Evolutionary conservation across 208 protist species (phyloP).

Genomic region (Trypanosoma mega): DNA sequence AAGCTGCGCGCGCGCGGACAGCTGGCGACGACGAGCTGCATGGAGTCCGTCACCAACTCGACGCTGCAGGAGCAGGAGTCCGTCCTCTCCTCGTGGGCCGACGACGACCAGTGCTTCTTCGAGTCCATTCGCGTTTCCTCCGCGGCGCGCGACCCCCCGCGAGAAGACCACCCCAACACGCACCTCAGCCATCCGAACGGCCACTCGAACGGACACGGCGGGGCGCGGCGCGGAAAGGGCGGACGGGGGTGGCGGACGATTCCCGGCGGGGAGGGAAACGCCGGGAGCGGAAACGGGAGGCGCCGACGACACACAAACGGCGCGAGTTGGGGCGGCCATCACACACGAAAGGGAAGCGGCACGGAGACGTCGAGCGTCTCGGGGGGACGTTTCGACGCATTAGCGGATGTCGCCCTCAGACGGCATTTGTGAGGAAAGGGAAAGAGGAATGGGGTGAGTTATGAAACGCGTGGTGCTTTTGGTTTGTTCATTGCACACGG

Average conservation of each 20-base stretch:
- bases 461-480: too few species aligned
- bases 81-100: slow-evolving; percentile 41
- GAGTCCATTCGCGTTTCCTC: slow-evolving; percentile 25
- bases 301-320: not conserved
- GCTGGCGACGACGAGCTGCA: slow-evolving; percentile 8
- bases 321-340: too few species aligned
- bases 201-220: too few species aligned
- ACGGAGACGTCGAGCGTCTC: slow-evolving; percentile 10
- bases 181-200: too few species aligned
- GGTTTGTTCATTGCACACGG: too few species aligned
- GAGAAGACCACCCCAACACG: too few species aligned
- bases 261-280: not conserved
- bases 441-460: too few species aligned
- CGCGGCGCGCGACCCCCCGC: not conserved
- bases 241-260: not conserved
- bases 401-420: not conserved
- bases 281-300: not conserved
- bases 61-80: slow-evolving; percentile 37
- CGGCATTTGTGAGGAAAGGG: not conserved
- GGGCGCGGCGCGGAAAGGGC: too few species aligned
- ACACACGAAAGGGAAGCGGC: not conserved
- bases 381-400: slow-evolving; percentile 34
- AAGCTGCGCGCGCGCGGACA: not conserved
- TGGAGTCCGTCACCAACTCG: slow-evolving; percentile 35
- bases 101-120: slow-evolving; percentile 54